A percentile compares a stretch with the other conserved stretches of the same genome.
phyloP scores from a whole-genome alignment of 495 filamentous ascomycete genomes.

The Penicillium odoratum region DNA sequence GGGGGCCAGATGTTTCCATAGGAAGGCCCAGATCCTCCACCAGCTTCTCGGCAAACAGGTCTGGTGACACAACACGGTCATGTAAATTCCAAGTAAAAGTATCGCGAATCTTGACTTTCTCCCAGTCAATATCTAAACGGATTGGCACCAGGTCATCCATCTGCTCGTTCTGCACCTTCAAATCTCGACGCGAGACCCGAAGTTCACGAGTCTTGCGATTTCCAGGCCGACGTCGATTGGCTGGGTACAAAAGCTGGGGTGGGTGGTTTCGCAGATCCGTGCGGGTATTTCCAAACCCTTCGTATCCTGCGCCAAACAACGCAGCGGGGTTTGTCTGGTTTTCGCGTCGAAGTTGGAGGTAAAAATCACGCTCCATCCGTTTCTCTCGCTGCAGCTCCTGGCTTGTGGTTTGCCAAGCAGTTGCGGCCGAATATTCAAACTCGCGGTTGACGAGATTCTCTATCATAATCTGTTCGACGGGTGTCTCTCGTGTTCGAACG shows the following conservation, averaged over 20 bases:
- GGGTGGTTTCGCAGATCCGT: constrained; percentile 62
- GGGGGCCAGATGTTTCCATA: constrained; percentile 56
- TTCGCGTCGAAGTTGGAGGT: constrained; percentile 48
- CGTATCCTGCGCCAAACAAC: constrained; percentile 79
- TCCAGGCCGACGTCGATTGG: constrained; percentile 68
- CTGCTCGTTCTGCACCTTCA: constrained; percentile 81
- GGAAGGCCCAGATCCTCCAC: constrained; percentile 89
- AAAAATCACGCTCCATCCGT: constrained; percentile 54
- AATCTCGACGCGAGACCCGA: constrained; percentile 71
- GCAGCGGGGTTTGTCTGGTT: constrained; percentile 57
- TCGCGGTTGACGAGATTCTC: constrained; percentile 80
- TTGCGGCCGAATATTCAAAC: constrained; percentile 60
- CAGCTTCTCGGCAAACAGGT: constrained; percentile 82
- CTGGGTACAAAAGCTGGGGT: constrained; percentile 72
- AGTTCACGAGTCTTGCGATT: constrained; percentile 69
- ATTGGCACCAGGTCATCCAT: constrained; percentile 89
- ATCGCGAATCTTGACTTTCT: constrained; percentile 92
- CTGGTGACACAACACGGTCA: constrained; percentile 74
- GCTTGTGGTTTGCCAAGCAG: constrained; percentile 42
- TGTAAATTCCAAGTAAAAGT: constrained; percentile 99
- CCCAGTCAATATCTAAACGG: constrained; percentile 89
- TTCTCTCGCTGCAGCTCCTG: constrained; percentile 53
- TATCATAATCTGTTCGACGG: constrained; percentile 59
- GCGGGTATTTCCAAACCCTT: constrained; percentile 81
- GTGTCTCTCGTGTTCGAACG: constrained; percentile 40